phyloP scores from a whole-genome alignment of 306 rosid species.

The Corylus avellana region DNA sequence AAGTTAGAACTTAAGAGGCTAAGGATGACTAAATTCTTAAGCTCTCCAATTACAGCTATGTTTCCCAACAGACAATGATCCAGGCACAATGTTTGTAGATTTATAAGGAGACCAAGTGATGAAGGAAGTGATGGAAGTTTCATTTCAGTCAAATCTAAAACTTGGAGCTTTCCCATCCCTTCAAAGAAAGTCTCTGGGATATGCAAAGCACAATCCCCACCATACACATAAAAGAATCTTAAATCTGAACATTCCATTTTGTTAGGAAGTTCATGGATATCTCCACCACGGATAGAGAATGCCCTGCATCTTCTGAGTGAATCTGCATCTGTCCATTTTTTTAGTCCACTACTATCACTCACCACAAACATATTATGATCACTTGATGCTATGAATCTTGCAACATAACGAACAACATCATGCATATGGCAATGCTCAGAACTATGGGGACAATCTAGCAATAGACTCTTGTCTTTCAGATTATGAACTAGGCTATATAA shows the following conservation, averaged over 20 bases:
- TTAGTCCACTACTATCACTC: fast-evolving
- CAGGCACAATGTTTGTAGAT: not conserved
- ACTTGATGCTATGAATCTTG: not conserved
- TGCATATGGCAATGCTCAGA: no score
- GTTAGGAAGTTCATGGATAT: not conserved
- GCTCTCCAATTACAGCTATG: not conserved
- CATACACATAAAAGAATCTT: fast-evolving
- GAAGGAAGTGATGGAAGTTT: not conserved
- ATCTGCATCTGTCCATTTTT: not conserved
- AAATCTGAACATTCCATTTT: not conserved
- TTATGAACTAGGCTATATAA: no score
- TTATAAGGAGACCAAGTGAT: not conserved
- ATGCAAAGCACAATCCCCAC: fast-evolving
- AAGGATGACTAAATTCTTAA: conserved; percentile 13
- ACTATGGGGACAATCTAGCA: no score
- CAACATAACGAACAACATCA: not conserved
- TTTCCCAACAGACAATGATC: not conserved
- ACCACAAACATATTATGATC: not conserved
- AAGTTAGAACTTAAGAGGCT: not conserved
- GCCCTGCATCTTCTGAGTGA: not conserved
- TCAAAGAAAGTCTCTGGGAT: not conserved
- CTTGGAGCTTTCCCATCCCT: not conserved
- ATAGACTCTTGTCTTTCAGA: no score
- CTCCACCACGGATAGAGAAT: fast-evolving
- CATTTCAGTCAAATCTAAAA: not conserved